Evolutionary conservation across 1,284 basidiomycete genomes (phyloP), one percentile per base, ranked within the genome.

Genomic region (Leccinum laetum): DNA sequence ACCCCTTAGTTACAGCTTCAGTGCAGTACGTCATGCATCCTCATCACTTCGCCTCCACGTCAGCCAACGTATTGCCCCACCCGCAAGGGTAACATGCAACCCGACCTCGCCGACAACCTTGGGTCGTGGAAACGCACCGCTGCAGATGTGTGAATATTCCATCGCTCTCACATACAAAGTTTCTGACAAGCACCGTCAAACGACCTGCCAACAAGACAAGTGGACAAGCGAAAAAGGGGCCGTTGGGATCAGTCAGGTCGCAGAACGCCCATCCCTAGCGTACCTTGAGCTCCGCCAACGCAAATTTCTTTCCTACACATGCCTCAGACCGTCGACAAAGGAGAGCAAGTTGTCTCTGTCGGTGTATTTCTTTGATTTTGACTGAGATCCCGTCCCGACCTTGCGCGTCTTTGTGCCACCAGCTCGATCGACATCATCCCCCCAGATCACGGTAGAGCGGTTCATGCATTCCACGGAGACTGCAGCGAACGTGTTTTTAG

Each of bases 201-300:
- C 41, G 41, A 13, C 14, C 13, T 44, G 41, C 13, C 13, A n/a
- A 13, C 16, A 44, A 44, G 3, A 44, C 14, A 14, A 44, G 16
- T 35, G 32, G 32, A 35, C 32, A 35, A 35, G 32, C 32, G 32
- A 35, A 35, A 35, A 35, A 35, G 32, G 32, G 32, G 32, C 0
- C 32, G 32, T 35, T 35, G 32, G 1, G 32, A 35, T 29, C 26
- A 29, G 32, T 10, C 32, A 4, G 32, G 32, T 35, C 32, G 32
- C 32, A 3, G 1, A 35, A 10, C 32, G 32, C n/a, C 44, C 26
- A 46, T 2, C n/a, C 44, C n/a, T 2, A 53, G 26, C 26, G 26
- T 29, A 29, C 85, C 81, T 86, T 86, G 71, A 86, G 79, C 69
- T 83, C 82, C 0, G 77, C 71, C 13, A 81, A 60, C 2, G 81